Percentiles rank a stretch among this genome's conserved stretches.
These are phyloP conservation scores for Ceriops decandra DNA, from an alignment of 345 rosid species.

Conservation along the genomic window DNA sequence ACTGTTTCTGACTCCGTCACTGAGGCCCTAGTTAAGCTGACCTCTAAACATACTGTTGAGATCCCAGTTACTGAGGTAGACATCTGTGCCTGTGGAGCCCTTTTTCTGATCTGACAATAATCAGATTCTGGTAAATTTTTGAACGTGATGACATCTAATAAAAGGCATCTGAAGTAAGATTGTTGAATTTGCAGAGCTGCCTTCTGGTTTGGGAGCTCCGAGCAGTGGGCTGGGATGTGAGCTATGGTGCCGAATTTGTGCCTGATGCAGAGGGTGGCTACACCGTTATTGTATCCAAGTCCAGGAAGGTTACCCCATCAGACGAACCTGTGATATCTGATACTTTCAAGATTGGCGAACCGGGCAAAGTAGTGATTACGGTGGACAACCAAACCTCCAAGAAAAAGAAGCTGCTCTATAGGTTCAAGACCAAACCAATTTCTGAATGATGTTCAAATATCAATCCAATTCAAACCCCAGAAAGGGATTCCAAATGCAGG, in stretches of 20 bases:
- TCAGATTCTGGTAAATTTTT: neutral
- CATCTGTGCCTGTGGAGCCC: neutral
- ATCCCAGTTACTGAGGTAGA: constrained; percentile 39
- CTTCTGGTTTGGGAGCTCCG: constrained; percentile 43
- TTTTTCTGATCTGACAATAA: neutral
- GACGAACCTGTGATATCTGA: constrained; percentile 34
- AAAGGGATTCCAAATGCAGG: constrained; percentile 3
- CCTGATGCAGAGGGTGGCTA: constrained; percentile 37
- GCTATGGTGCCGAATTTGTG: constrained; percentile 46
- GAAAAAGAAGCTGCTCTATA: constrained; percentile 53
- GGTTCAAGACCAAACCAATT: constrained; percentile 38
- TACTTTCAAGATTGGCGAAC: constrained; percentile 37
- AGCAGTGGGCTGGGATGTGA: constrained; percentile 51
- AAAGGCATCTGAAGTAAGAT: neutral
- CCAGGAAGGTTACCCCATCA: constrained; percentile 27
- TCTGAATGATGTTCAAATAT: constrained; percentile 17
- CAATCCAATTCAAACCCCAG: constrained; percentile 1
- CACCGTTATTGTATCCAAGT: constrained; percentile 43
- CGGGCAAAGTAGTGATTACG: constrained; percentile 43
- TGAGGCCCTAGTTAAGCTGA: constrained; percentile 34
- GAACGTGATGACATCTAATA: neutral
- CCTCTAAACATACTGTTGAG: constrained; percentile 37
- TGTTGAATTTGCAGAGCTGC: constrained; percentile 16
- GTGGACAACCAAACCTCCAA: constrained; percentile 39
- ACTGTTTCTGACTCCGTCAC: constrained; percentile 29